Conservation (phyloP, 2,329 filamentous ascomycete species). For the Byssothecium circinans region DNA sequence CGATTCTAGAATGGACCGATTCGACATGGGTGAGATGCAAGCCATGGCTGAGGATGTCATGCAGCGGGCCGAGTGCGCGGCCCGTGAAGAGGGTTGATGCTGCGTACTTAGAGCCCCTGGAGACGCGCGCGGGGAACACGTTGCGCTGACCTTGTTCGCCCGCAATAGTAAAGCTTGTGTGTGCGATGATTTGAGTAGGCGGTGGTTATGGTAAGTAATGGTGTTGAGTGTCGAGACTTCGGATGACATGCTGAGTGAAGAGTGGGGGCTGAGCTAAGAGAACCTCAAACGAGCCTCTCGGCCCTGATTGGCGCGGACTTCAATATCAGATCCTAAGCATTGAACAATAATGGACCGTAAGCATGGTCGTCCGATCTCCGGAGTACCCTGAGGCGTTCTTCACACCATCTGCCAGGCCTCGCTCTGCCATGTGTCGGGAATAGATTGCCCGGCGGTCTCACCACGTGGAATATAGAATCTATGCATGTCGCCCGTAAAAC, state of each 20-base stretch:
- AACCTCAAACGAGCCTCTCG: not conserved
- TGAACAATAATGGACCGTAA: too few relatives aligned
- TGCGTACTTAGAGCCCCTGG: too few relatives aligned
- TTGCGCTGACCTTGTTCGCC: too few relatives aligned
- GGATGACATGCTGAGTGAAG: too few relatives aligned
- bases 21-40: not conserved
- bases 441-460: not conserved
- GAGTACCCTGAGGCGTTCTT: not conserved
- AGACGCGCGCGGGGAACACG: too few relatives aligned
- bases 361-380: not conserved
- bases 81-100: too few relatives aligned
- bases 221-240: too few relatives aligned
- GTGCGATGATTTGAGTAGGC: too few relatives aligned
- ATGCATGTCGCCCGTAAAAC: not conserved
- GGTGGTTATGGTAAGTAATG: too few relatives aligned
- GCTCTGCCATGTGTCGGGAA: not conserved
- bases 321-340: not conserved
- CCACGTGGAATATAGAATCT: not conserved
- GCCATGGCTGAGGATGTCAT: not conserved
- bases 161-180: too few relatives aligned
- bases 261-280: not conserved
- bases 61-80: not conserved
- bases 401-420: too few relatives aligned
- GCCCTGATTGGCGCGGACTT: not conserved
- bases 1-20: not conserved